phyloP scores from a whole-genome alignment of 2,329 filamentous ascomycete species.

The Fusarium vanettenii region DNA sequence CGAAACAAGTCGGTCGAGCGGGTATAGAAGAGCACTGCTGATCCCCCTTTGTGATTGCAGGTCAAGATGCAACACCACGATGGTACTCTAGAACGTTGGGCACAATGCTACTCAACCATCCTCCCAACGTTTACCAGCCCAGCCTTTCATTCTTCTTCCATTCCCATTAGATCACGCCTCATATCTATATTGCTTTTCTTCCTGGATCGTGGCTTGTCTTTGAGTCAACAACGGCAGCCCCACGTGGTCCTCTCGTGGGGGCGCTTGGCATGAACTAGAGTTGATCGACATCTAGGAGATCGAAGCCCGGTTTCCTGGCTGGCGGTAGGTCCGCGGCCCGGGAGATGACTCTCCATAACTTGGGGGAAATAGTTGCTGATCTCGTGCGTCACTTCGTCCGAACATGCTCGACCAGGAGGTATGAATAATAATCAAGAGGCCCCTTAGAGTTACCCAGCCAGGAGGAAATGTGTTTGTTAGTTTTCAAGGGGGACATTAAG shows the following conservation, averaged over 20 bases:
- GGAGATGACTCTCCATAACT: slow-evolving; percentile 8
- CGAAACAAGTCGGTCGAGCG: not conserved
- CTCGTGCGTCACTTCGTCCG: not conserved
- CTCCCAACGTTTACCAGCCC: not conserved
- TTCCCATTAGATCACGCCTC: not conserved
- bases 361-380: slow-evolving; percentile 8
- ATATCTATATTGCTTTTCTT: not conserved
- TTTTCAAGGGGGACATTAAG: not conserved
- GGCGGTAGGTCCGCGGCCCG: not conserved
- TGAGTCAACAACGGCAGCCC: not conserved
- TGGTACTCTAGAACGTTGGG: not conserved
- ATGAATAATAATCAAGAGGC: not conserved
- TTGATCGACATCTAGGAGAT: not conserved
- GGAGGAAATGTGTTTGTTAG: not conserved
- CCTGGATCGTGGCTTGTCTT: not conserved
- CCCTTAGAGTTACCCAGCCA: no score
- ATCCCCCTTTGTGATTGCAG: not conserved
- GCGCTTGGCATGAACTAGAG: not conserved
- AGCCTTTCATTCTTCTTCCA: not conserved
- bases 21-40: not conserved
- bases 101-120: not conserved
- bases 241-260: not conserved
- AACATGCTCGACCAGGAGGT: not conserved
- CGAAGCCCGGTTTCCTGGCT: not conserved
- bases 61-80: not conserved